phyloP scores from a whole-genome alignment of 192 early-diverging fungal species.

The Entomortierella chlamydospora region DNA sequence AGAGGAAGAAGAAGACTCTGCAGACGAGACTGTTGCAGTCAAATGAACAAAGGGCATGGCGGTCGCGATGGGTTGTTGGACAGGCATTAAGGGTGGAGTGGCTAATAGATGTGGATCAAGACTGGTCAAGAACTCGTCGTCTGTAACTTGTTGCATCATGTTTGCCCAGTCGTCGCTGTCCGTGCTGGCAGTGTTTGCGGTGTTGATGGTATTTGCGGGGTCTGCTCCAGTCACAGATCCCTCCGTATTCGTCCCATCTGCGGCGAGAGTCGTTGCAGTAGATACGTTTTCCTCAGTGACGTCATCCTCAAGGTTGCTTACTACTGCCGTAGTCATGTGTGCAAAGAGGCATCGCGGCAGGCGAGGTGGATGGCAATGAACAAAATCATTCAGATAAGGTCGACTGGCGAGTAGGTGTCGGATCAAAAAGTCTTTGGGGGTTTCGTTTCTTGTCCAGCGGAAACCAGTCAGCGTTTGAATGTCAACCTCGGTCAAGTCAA shows the following conservation, averaged over 20 bases:
- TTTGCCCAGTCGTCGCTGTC: slow-evolving; percentile 34
- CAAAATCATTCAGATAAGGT: slow-evolving; percentile 45
- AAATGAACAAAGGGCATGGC: slow-evolving; percentile 40
- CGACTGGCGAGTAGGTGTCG: slow-evolving; percentile 39
- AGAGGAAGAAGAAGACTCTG: background rate
- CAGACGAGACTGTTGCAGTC: background rate
- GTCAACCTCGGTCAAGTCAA: slow-evolving; percentile 43
- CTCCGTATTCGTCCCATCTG: background rate
- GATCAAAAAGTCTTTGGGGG: slow-evolving; percentile 49
- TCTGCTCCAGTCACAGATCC: slow-evolving; percentile 6
- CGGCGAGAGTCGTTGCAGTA: background rate
- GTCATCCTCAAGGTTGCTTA: slow-evolving; percentile 9
- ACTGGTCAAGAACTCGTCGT: slow-evolving; percentile 15
- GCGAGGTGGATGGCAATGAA: slow-evolving; percentile 38
- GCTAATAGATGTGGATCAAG: slow-evolving; percentile 21
- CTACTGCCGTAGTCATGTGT: slow-evolving; percentile 8
- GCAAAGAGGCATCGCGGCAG: slow-evolving; percentile 40
- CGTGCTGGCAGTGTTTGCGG: slow-evolving; percentile 21
- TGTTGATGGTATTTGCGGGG: slow-evolving; percentile 16
- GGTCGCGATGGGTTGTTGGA: slow-evolving; percentile 33
- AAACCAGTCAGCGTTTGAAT: slow-evolving; percentile 45
- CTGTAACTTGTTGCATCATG: slow-evolving; percentile 29
- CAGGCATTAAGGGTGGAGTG: slow-evolving; percentile 29
- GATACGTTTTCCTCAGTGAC: background rate
- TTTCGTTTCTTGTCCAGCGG: slow-evolving; percentile 50